A percentile compares a stretch with the other conserved stretches of the same genome.
Conservation (phyloP, 2,329 filamentous ascomycete genomes). For the Penicillium freii region DNA sequence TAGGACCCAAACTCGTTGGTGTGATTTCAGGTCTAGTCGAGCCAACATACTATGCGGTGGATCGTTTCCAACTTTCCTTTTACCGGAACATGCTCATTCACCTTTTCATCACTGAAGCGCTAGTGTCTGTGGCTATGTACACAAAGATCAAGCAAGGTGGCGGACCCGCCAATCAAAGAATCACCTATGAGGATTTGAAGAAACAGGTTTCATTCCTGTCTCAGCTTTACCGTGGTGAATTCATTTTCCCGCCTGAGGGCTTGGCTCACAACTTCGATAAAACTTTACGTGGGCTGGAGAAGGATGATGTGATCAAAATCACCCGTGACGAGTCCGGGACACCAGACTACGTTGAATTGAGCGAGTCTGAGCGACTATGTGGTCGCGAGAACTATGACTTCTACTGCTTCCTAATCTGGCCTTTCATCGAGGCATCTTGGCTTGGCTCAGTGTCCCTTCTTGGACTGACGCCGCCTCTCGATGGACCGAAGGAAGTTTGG, state of each 20-base stretch:
- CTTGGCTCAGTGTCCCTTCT: slow-evolving; percentile 84
- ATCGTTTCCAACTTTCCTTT: slow-evolving; percentile 94
- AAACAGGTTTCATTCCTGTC: slow-evolving; percentile 87
- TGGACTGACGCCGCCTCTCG: slow-evolving; percentile 72
- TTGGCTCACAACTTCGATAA: slow-evolving; percentile 75
- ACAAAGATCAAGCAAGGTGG: slow-evolving; percentile 86
- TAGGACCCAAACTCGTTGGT: slow-evolving; percentile 86
- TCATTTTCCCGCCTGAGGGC: slow-evolving; percentile 91
- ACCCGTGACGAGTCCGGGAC: slow-evolving; percentile 55
- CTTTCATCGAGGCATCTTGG: slow-evolving; percentile 94
- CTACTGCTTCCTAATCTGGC: slow-evolving; percentile 98
- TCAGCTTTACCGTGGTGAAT: slow-evolving; percentile 90
- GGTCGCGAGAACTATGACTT: slow-evolving; percentile 97
- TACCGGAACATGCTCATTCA: slow-evolving; percentile 99
- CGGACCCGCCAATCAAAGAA: slow-evolving; percentile 75
- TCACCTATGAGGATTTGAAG: slow-evolving; percentile 69
- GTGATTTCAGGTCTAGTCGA: slow-evolving; percentile 76
- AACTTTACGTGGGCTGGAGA: slow-evolving; percentile 73
- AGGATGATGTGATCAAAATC: slow-evolving; percentile 72
- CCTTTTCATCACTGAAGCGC: slow-evolving; percentile 87
- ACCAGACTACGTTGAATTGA: slow-evolving; percentile 69
- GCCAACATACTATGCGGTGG: slow-evolving; percentile 90
- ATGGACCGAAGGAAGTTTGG: slow-evolving; percentile 66
- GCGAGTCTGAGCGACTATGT: slow-evolving; percentile 68
- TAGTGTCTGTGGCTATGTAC: slow-evolving; percentile 89